A percentile compares a stretch with the other conserved stretches of the same genome.
phyloP scores from a whole-genome alignment of 2,329 filamentous ascomycete species.

The Neobulgaria alba region DNA sequence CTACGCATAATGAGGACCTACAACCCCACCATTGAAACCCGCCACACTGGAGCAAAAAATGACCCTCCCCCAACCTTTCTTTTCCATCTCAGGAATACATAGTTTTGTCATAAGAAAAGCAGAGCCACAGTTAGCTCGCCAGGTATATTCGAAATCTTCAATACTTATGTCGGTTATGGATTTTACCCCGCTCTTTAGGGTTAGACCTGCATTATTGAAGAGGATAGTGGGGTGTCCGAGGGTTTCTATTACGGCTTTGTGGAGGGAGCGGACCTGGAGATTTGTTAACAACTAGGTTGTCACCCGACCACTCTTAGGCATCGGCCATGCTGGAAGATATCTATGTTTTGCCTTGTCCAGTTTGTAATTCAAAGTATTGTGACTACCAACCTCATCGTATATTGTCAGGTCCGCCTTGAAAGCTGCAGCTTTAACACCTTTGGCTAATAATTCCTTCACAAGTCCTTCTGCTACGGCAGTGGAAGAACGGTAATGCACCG shows the following conservation, averaged over 20 bases:
- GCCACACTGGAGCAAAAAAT: slow-evolving; percentile 19
- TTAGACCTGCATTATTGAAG: slow-evolving; percentile 21
- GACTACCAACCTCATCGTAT: slow-evolving; percentile 25
- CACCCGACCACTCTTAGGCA: too few relatives aligned
- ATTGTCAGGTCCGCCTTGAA: slow-evolving; percentile 31
- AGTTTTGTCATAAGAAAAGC: slow-evolving; percentile 20
- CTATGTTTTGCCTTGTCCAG: too few relatives aligned
- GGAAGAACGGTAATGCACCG: slow-evolving; percentile 35
- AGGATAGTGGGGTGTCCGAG: slow-evolving; percentile 17
- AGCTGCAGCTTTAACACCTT: slow-evolving; percentile 25
- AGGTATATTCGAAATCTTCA: slow-evolving; percentile 20
- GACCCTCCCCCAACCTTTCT: slow-evolving; percentile 29
- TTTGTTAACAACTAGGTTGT: not conserved
- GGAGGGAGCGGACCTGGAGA: slow-evolving; percentile 10
- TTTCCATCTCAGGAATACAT: slow-evolving; percentile 28
- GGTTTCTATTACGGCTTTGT: slow-evolving; percentile 4
- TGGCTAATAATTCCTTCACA: slow-evolving; percentile 25
- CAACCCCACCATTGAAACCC: slow-evolving; percentile 16
- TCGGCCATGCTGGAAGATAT: too few relatives aligned
- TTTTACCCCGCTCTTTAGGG: slow-evolving; percentile 10
- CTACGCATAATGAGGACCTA: slow-evolving; percentile 22
- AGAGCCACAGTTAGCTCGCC: slow-evolving; percentile 18
- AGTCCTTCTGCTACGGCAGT: slow-evolving; percentile 17
- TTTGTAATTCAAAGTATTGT: too few relatives aligned
- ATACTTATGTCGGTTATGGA: slow-evolving; percentile 17